Conservation (phyloP, 2,329 filamentous ascomycete genomes). For the Zymoseptoria brevis region DNA sequence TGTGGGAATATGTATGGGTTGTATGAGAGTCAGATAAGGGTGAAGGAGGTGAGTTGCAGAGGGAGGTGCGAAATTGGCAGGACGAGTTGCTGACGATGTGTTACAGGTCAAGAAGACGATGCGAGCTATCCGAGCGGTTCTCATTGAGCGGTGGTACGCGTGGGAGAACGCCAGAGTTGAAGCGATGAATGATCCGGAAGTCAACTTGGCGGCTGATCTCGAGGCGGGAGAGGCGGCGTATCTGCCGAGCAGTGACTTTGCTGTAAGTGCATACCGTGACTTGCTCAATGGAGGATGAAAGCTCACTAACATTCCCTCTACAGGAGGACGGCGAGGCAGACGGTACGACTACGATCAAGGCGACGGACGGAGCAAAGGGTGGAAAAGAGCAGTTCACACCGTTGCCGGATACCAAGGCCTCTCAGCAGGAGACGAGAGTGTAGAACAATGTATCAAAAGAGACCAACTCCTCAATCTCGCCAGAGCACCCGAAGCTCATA, state of each 20-base stretch:
- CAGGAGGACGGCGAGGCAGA: neutral
- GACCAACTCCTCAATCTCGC: neutral
- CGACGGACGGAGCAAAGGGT: neutral
- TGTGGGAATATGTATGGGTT: conserved; percentile 60
- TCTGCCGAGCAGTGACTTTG: conserved; percentile 11
- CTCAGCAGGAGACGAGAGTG: neutral
- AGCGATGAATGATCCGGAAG: conserved; percentile 58
- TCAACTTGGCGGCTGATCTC: conserved; percentile 46
- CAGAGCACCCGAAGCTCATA: no score
- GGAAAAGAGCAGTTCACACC: neutral
- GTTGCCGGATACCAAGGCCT: neutral
- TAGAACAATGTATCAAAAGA: neutral
- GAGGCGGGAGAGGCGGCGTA: conserved; percentile 24
- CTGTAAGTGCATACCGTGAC: neutral
- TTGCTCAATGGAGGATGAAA: no score
- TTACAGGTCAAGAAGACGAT: conserved; percentile 67
- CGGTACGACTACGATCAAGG: neutral
- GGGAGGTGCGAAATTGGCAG: no score
- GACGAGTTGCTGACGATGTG: neutral
- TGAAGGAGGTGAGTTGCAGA: conserved; percentile 53
- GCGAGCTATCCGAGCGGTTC: conserved; percentile 70
- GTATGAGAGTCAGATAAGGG: conserved; percentile 55
- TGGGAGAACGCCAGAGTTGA: conserved; percentile 69
- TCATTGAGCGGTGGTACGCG: conserved; percentile 82
- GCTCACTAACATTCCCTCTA: neutral